Base-by-base conservation (phyloP, 805 yeast genomes). In the Kodamaea nitidulidarum region DNA sequence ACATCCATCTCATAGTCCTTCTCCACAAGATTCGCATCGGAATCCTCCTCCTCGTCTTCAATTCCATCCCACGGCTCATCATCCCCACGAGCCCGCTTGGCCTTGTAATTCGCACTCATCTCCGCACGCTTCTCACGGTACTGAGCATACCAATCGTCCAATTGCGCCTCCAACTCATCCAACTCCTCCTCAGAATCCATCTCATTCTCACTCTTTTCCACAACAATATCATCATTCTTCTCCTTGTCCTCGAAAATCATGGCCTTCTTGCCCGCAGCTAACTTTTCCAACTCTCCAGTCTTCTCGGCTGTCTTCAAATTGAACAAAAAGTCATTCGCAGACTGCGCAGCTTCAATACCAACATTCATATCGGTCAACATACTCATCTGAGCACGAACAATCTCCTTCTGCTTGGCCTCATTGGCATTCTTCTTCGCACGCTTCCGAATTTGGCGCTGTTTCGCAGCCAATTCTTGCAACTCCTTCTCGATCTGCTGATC, bases 351-450 rank as follows among this genome's bases (percentile, higher is more conserved):
- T 58, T 93, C 98, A 39, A 87, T 71, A 75, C 98, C 97, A 46
- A 93, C 80, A 55, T 88, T 95, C 67, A 75, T 78, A 55, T 95
- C 96, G 4, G 96, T 86, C 42, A 85, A 70, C 96, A 93, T 90
- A 61, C 86, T 87, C 91, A 93, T 82, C 66, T 93, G 97, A 85
- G 88, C 82, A 67, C 98, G 78, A 35, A 75, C 71, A 35, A 91
- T 77, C 57, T 91, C 97, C 61, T 84, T 86, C 59, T 88, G 96
- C 55, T 87, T 88, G 46, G 62, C 48, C 63, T 90, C 96, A 58
- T 93, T 88, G 39, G 76, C 76, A 51, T 73, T 80, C 60, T 96
- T 81, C 61, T 81, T 86, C 50, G 84, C 95, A 55, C 97, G 80
- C 61, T 82, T 90, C 35, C 64, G 65, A 50, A 79, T 78, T 47